phyloP scores from a whole-genome alignment of 768 basidiomycete genomes.

The Pholiota conissans region DNA sequence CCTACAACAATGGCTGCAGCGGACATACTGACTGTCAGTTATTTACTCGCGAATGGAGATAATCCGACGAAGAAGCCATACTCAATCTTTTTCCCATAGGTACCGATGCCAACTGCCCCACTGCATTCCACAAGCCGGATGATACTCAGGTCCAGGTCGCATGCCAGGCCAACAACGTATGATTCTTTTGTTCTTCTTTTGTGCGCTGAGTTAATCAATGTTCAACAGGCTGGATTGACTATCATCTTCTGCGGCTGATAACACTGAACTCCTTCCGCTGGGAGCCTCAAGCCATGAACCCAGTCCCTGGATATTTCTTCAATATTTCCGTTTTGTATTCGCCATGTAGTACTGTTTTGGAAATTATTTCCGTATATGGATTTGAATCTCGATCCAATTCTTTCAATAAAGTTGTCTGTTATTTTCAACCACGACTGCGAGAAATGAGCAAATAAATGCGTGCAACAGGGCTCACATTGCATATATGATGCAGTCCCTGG shows the following conservation, averaged over 20 bases:
- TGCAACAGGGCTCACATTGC: too few relatives aligned
- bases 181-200: slow-evolving; percentile 5
- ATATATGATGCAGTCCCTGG: too few relatives aligned
- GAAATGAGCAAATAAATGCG: too few relatives aligned
- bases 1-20: slow-evolving; percentile 43
- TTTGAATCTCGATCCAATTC: too few relatives aligned
- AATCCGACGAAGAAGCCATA: neutral
- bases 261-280: too few relatives aligned
- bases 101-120: slow-evolving; percentile 30
- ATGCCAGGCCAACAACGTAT: slow-evolving; percentile 35
- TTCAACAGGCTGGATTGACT: slow-evolving; percentile 28
- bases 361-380: too few relatives aligned
- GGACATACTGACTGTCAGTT: slow-evolving; percentile 32
- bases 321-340: too few relatives aligned
- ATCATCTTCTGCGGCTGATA: slow-evolving; percentile 32
- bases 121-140: slow-evolving; percentile 34
- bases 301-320: too few relatives aligned
- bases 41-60: too few relatives aligned
- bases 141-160: slow-evolving; percentile 38
- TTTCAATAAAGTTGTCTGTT: too few relatives aligned
- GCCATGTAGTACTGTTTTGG: neutral
- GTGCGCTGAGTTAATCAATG: neutral
- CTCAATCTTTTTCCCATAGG: slow-evolving; percentile 25
- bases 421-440: too few relatives aligned
- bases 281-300: too few relatives aligned